Percentiles rank a stretch among this genome's conserved stretches.
Conservation (phyloP, 2,329 filamentous ascomycete genomes). For the Sporothrix dimorphospora region DNA sequence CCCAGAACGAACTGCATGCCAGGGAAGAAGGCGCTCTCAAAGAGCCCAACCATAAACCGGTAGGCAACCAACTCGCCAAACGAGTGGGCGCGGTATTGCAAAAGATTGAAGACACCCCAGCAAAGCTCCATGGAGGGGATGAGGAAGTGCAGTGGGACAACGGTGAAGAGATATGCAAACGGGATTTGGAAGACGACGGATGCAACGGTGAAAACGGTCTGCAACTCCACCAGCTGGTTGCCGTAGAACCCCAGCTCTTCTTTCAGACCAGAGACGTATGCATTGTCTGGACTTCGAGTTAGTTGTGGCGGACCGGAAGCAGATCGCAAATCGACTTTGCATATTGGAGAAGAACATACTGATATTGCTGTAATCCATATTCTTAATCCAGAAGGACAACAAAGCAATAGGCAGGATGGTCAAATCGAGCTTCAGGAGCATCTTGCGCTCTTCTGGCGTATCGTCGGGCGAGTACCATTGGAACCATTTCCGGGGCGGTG, state of each 20-base stretch:
- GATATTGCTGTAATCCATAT: slow-evolving; percentile 47
- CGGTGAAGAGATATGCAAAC: slow-evolving; percentile 42
- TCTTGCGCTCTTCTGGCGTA: slow-evolving; percentile 51
- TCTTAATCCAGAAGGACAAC: slow-evolving; percentile 59
- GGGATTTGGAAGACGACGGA: slow-evolving; percentile 40
- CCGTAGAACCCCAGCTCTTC: slow-evolving; percentile 49
- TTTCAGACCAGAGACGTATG: slow-evolving; percentile 53
- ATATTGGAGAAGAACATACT: slow-evolving; percentile 42
- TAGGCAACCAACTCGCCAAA: slow-evolving; percentile 49
- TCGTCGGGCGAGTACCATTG: slow-evolving; percentile 55
- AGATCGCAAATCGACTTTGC: too few species aligned
- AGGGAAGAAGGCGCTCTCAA: slow-evolving; percentile 58
- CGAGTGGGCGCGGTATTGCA: slow-evolving; percentile 54
- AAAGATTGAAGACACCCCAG: slow-evolving; percentile 34
- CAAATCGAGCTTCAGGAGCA: slow-evolving; percentile 59
- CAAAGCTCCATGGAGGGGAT: slow-evolving; percentile 46
- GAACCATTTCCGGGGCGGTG: slow-evolving; percentile 40
- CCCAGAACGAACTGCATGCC: slow-evolving; percentile 53
- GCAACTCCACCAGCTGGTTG: slow-evolving; percentile 54
- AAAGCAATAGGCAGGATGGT: slow-evolving; percentile 61
- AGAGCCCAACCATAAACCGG: slow-evolving; percentile 57
- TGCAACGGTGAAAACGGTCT: slow-evolving; percentile 56
- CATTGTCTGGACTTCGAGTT: slow-evolving; percentile 41
- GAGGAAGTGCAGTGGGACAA: slow-evolving; percentile 43
- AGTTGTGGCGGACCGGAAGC: background rate